Conservation (phyloP, 352 stramenopile species). For the Phytopythium kandeliae region DNA sequence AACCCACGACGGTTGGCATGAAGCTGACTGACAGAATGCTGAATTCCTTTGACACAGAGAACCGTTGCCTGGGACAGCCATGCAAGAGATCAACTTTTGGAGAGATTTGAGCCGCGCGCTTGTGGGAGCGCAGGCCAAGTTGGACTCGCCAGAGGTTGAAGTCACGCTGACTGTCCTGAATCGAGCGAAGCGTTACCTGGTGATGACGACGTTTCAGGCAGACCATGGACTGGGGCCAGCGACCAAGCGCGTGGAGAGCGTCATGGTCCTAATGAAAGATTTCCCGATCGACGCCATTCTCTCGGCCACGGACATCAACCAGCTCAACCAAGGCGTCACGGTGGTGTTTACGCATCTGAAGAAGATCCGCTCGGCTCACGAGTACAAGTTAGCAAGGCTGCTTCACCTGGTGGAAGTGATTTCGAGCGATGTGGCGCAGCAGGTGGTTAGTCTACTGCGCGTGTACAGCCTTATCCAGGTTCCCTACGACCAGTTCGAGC, state of each 20-base stretch:
- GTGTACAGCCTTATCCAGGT: slow-evolving; percentile 84
- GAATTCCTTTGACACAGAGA: slow-evolving; percentile 26
- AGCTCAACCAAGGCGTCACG: slow-evolving; percentile 75
- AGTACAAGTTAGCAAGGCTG: slow-evolving; percentile 82
- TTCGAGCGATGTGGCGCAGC: slow-evolving; percentile 79
- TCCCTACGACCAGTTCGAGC: slow-evolving; percentile 81
- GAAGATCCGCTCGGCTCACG: slow-evolving; percentile 86
- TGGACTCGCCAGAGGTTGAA: slow-evolving; percentile 87
- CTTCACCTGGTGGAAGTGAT: slow-evolving; percentile 83
- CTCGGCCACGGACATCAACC: slow-evolving; percentile 79
- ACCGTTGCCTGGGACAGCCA: slow-evolving; percentile 78
- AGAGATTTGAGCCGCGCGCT: slow-evolving; percentile 88
- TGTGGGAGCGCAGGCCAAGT: slow-evolving; percentile 76
- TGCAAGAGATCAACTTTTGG: slow-evolving; percentile 96
- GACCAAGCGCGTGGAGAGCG: slow-evolving; percentile 83
- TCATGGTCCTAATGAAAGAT: slow-evolving; percentile 92
- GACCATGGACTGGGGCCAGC: slow-evolving; percentile 85
- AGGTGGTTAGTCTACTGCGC: slow-evolving; percentile 74
- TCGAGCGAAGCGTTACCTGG: slow-evolving; percentile 88
- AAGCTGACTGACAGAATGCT: background rate
- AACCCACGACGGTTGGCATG: background rate
- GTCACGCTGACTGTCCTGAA: slow-evolving; percentile 91
- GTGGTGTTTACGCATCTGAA: slow-evolving; percentile 87
- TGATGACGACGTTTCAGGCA: slow-evolving; percentile 87
- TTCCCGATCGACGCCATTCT: slow-evolving; percentile 92